Evolutionary conservation across 139 green algal genomes (phyloP), one percentile per base, ranked within the genome.

Genomic region (Nannochloris sp.): DNA sequence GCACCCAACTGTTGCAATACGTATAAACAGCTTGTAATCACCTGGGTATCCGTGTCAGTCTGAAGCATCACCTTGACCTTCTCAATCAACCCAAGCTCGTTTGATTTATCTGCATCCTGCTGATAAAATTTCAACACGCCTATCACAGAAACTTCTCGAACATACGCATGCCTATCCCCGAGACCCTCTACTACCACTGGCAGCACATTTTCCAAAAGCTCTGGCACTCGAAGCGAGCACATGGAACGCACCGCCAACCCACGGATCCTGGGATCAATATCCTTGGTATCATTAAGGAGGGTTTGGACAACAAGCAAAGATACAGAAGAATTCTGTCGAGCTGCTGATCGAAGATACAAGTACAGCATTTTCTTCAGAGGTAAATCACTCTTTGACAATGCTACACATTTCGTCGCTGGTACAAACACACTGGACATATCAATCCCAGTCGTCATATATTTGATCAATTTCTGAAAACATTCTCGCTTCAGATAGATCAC

Each of bases 331-430:
- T 82, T 85, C 29, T 83, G 75, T 15, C 78, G 68, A 5, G 88
- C 89, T 50, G 91, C 91, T 40, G 87, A 86, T 27, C 82, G 82
- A 51, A 95, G 81, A 79, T 93, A 96, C 1, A 96, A 78, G 75
- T 97, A 98, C 11, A 96, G 84, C 91, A 96, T 96, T 74, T 98
- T 97, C 75, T 97, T 97, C 7, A 78, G 60, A 2, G 71, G 71
- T 15, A 78, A 44, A 69, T 78, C 71, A 19, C 29, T 50, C 59
- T 73, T 73, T 29, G 37, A 62, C 4, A 78, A 66, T 21, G 71
- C 71, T 6, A 72, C 71, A 34, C 71, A 78, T 55, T 78, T 78
- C 36, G 71, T 78, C 56, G 65, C 71, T 44, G 71, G 65, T 19
- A 81, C 80, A 75, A 98, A 97, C 1, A 96, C 78, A 7, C 71